Base-by-base conservation (phyloP, 2,329 filamentous ascomycete genomes). In the Aspergillus terreus region DNA sequence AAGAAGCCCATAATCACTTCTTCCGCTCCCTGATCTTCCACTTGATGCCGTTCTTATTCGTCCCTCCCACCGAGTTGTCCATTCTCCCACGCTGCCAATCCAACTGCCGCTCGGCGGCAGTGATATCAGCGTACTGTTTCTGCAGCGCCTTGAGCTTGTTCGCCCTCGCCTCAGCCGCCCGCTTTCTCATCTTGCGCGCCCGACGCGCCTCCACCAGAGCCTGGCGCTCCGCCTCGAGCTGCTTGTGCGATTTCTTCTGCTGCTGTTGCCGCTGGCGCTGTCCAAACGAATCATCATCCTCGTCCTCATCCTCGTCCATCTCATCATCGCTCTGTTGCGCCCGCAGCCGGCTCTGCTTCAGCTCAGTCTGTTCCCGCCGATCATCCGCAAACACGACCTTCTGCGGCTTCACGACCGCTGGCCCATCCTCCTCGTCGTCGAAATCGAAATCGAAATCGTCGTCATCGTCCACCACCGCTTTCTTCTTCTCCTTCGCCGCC, bases 1-100 rank as follows among this genome's bases (percentile, higher is more conserved):
- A 46, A 51, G 56, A 25, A 57, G 53, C n/a, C 30, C 33, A 35
- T 35, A 46, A 59, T 61, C 52, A 63, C 58, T 51, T 56, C 74
- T 84, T 85, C 58, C 83, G 73, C 71, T 84, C 81, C 50, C 82
- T 72, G 42, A 82, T 72, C 73, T 85, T 86, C 76, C 82, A 86
- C 61, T 83, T 85, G 60, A 82, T 72, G 7, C 83, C 83, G 51
- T 80, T 74, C 68, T 85, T 85, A 68, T 85, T 86, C 49, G 80
- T 75, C 1, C 83, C 83, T 15, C 82, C 83, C 3, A 82, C 72
- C 2, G 75, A 78, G 54, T 80, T 79, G 57, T 76, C 78, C 82
- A 86, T 85, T 66, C 78, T 80, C 9, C 78, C 82, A 44, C 82
- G 74, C 65, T 86, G 83, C 56, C 77, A 66, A 41, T 84, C 82